Base-by-base conservation (phyloP, 345 rosid genomes). In the Erysimum cheiranthoides region DNA sequence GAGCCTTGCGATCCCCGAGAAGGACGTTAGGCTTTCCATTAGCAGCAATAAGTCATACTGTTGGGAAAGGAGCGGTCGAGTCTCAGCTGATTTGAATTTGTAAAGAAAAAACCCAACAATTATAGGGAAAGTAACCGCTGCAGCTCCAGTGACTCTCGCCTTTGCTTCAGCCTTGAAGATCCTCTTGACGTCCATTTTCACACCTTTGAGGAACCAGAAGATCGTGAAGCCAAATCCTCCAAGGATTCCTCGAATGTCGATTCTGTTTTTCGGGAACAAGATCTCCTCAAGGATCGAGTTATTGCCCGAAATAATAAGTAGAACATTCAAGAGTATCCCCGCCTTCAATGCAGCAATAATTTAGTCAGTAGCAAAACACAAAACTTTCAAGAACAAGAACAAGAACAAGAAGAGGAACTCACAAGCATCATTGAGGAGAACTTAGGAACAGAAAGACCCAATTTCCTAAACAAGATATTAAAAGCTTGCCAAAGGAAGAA, bases 201-300 rank as follows among this genome's bases (percentile, higher is more conserved):
- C 86, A 53, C 81, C 89, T 50, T 74, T 63, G 31, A 88, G 77
- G 75, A 88, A 88, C 66, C 84, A 63, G 53, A 79, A 84, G 12
- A 86, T 17, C 60, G 66, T 50, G 51, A 68, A 86, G 1, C 82
- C 92, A 34, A 86, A 72, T 13, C 76, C 2, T 47, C 81, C 86
- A 30, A 81, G 12, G 3, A 82, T 51, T 8, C 81, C 86, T 17
- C 84, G 21, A 10, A 81, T 10, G 40, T 70, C 79, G 3, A 52
- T 16, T 65, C 63, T 75, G 70, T 65, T 61, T 40, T 57, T 42
- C 0, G 82, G 79, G 59, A 70, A 52, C 31, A 80, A 65, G 14
- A 79, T 59, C 8, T 39, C 45, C 10, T 36, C 28, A 5, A 78
- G 25, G 7, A 45, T 0, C 10, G 77, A 72, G 10, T 40, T n/a